phyloP scores from a whole-genome alignment of 768 basidiomycete species.

The Russula olivacea region DNA sequence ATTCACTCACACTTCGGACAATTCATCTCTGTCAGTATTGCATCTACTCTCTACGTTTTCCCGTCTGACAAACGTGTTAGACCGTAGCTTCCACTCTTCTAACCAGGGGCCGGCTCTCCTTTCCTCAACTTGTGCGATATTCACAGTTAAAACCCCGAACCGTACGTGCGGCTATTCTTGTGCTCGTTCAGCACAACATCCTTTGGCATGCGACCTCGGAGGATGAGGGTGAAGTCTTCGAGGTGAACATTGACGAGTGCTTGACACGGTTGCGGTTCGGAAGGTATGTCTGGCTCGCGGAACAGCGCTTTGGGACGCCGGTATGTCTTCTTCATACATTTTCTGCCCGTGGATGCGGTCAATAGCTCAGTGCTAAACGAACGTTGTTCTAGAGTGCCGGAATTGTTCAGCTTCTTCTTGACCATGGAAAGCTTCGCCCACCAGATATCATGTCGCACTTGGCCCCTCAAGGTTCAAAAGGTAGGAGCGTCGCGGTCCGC shows the following conservation, averaged over 20 bases:
- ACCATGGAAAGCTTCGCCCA: conserved; percentile 80
- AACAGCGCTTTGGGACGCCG: conserved; percentile 59
- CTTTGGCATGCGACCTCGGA: conserved; percentile 76
- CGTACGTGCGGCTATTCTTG: conserved; percentile 63
- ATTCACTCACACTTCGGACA: conserved; percentile 61
- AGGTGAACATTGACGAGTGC: conserved; percentile 81
- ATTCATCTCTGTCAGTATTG: conserved; percentile 51
- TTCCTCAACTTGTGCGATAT: conserved; percentile 61
- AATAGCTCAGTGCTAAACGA: conserved; percentile 1
- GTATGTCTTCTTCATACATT: conserved; percentile 35
- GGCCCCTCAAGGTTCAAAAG: conserved; percentile 49
- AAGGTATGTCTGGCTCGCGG: conserved; percentile 68
- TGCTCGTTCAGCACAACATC: conserved; percentile 87
- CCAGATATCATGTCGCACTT: conserved; percentile 59
- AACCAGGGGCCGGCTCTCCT: conserved; percentile 75
- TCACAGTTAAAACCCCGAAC: conserved; percentile 61
- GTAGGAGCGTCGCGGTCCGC: conserved; percentile 34
- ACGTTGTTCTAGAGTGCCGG: conserved; percentile 54
- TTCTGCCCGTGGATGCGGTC: neutral
- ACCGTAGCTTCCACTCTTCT: conserved; percentile 67
- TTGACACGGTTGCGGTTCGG: conserved; percentile 79
- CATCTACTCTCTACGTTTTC: neutral
- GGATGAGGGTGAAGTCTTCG: conserved; percentile 69
- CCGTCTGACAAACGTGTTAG: conserved; percentile 35
- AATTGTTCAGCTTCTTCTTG: conserved; percentile 68